Conservation (phyloP, 1,284 basidiomycete genomes). For the Kalmanozyma brasiliensis region DNA sequence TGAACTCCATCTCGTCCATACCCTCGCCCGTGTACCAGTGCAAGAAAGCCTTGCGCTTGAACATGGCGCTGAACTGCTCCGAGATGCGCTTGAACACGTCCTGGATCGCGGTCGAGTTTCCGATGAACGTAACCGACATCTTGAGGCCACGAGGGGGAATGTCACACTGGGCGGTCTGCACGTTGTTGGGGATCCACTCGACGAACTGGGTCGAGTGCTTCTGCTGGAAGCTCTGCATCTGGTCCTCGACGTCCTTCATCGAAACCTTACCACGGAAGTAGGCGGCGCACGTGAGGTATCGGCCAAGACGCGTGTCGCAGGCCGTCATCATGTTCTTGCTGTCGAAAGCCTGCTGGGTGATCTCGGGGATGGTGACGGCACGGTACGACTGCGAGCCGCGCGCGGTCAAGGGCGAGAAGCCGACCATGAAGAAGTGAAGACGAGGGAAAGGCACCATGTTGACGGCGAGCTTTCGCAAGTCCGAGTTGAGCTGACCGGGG, state of each 20-base stretch:
- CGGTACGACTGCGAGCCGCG: constrained; percentile 72
- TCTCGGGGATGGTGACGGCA: constrained; percentile 64
- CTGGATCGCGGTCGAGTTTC: constrained; percentile 68
- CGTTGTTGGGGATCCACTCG: constrained; percentile 69
- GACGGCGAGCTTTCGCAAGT: constrained; percentile 90
- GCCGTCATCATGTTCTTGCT: constrained; percentile 73
- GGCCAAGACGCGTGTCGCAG: constrained; percentile 75
- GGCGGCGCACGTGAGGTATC: constrained; percentile 70
- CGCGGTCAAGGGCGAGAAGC: constrained; percentile 68
- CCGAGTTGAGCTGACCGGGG: constrained; percentile 93
- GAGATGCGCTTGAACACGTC: constrained; percentile 67
- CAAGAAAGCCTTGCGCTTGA: constrained; percentile 68
- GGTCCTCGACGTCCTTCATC: constrained; percentile 70
- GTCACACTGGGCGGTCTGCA: constrained; percentile 67
- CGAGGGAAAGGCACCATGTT: constrained; percentile 75
- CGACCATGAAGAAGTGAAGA: constrained; percentile 68
- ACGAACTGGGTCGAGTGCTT: constrained; percentile 65
- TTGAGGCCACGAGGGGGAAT: constrained; percentile 65
- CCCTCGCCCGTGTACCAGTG: constrained; percentile 69
- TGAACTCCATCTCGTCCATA: constrained; percentile 69
- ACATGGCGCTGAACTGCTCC: constrained; percentile 67
- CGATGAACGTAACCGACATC: constrained; percentile 68
- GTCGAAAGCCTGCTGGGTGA: constrained; percentile 65
- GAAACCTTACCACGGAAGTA: constrained; percentile 66
- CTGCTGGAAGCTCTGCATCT: constrained; percentile 66